Evolutionary conservation across 345 rosid genomes (phyloP).

Genomic region (Pistacia integerrima): DNA sequence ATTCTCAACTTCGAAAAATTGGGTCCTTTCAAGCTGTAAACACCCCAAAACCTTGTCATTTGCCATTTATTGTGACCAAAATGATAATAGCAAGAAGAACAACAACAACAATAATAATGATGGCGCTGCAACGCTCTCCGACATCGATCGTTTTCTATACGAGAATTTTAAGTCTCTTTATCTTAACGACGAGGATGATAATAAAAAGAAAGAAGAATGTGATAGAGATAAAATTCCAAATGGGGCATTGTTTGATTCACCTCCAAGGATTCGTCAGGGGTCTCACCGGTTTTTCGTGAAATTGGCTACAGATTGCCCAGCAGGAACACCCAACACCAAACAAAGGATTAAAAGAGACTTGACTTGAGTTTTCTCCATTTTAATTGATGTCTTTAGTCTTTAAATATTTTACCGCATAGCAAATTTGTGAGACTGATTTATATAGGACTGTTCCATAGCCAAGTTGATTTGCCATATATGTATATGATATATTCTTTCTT

Average conservation of each 20-base stretch:
- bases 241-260: slow-evolving; percentile 31
- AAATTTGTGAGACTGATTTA: too few relatives aligned
- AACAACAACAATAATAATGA: slow-evolving; percentile 1
- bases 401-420: too few relatives aligned
- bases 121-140: slow-evolving; percentile 69
- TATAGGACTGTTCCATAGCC: too few relatives aligned
- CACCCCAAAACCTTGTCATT: slow-evolving; percentile 72
- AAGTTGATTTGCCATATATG: too few relatives aligned
- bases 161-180: slow-evolving; percentile 89
- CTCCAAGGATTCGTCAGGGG: slow-evolving; percentile 24
- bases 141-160: slow-evolving; percentile 73
- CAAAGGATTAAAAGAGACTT: too few relatives aligned
- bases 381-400: too few relatives aligned
- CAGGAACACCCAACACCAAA: too few relatives aligned
- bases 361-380: too few relatives aligned
- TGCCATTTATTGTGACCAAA: slow-evolving; percentile 26
- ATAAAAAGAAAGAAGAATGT: slow-evolving; percentile 16
- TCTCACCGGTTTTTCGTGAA: slow-evolving; percentile 27
- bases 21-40: slow-evolving; percentile 55
- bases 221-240: slow-evolving; percentile 5
- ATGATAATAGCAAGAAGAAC: too few relatives aligned
- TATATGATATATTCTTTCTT: too few relatives aligned
- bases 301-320: too few relatives aligned
- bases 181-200: slow-evolving; percentile 41
- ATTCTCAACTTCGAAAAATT: slow-evolving; percentile 43